Base-by-base conservation (phyloP, 2,329 filamentous ascomycete species). In the Trichoderma sp. region DNA sequence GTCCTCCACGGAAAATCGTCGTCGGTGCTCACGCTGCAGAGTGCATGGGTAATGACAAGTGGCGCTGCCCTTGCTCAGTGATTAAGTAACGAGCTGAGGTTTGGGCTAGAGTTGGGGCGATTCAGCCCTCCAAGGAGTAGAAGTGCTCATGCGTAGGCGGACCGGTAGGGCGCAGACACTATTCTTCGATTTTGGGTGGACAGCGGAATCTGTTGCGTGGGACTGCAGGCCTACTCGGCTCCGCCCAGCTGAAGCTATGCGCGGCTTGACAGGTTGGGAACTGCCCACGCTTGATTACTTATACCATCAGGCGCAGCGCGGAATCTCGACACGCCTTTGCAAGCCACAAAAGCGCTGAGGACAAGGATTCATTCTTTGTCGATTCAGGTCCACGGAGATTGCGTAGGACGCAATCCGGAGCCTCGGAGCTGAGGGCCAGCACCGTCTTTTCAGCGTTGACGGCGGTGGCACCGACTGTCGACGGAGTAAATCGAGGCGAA, bases 161-260 rank as follows among this genome's bases (percentile, higher is more conserved):
- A 56, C 61, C 61, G 61, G 61, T 58, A 66, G 61, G 61, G 61
- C 61, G 61, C 61, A 66, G 52, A 66, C 34, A 28, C 61, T 52
- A 58, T 49, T 26, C 26, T 26, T 32, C 26, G 52, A 49, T 30
- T 28, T 21, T 37, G 11, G 55, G n/a, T n/a, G n/a, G 30, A 14
- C 21, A 32, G 55, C 61, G 60, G 60, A 66, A 56, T 49, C 32
- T 66, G 21, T 16, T 56, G 61, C 61, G 51, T 46, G 14, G 26
- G 49, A 66, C 21, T 56, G 51, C 34, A 55, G 49, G 61, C 18
- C 51, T 65, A 14, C 49, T 43, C 21, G 61, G 51, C 37, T 66
- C 61, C 61, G 61, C 61, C 52, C 26, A 66, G 61, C 61, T 66
- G 61, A 58, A 54, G 26, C 11, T 21, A 28, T 46, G 37, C 26